Conservation (phyloP, 139 green algal genomes). For the Chlorella sp. region DNA sequence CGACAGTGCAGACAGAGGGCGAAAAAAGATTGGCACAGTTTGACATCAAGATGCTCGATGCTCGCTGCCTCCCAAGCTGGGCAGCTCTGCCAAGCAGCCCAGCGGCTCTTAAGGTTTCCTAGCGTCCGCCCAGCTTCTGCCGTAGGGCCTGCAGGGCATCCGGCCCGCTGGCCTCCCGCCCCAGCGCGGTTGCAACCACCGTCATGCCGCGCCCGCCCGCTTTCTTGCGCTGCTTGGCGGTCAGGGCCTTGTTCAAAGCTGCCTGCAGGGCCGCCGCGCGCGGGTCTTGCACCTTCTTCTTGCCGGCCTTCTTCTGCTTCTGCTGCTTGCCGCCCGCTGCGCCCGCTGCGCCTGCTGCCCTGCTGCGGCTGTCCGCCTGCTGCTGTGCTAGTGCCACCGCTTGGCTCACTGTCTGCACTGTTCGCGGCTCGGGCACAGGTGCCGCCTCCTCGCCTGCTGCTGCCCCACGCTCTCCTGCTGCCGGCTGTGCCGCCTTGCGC, state of each 20-base stretch:
- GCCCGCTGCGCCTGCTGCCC: not conserved
- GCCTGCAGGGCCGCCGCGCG: constrained; percentile 45
- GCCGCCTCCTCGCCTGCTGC: not conserved
- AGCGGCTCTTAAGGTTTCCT: too few species aligned
- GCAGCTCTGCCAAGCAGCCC: too few species aligned
- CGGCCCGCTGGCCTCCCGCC: constrained; percentile 51
- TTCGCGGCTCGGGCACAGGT: not conserved
- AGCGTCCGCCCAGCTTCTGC: constrained; percentile 15
- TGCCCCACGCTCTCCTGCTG: not conserved
- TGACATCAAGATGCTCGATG: too few species aligned
- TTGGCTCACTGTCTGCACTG: constrained; percentile 9
- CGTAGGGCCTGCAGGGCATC: constrained; percentile 62
- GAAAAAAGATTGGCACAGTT: too few species aligned
- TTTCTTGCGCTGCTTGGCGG: constrained; percentile 29
- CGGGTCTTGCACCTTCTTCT: not conserved
- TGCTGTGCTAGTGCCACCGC: constrained; percentile 28
- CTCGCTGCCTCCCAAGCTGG: too few species aligned
- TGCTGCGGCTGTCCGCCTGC: constrained; percentile 20
- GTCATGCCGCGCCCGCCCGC: constrained; percentile 34
- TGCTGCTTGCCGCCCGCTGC: not conserved
- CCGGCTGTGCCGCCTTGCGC: not conserved
- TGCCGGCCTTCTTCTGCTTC: constrained; percentile 24
- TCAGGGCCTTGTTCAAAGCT: constrained; percentile 25
- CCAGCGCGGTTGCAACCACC: constrained; percentile 59
- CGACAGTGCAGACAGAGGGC: too few species aligned